These are phyloP conservation scores for Xerocomellus chrysenteron DNA, from an alignment of 768 basidiomycete genomes.

Conservation along the genomic window DNA sequence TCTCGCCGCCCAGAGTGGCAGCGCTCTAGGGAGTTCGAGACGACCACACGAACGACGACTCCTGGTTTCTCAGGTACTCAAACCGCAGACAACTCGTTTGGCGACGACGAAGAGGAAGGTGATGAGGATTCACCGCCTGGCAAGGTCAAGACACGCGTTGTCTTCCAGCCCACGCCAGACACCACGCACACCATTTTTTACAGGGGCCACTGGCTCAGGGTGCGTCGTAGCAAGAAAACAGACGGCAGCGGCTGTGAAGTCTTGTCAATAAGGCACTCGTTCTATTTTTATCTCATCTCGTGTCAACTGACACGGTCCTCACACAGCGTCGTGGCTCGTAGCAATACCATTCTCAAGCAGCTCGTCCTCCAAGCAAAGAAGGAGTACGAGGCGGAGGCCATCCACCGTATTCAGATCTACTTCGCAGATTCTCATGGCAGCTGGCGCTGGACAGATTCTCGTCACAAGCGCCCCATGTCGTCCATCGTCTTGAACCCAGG, in stretches of 20 bases:
- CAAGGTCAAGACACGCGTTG: constrained; percentile 74
- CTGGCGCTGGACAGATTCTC: constrained; percentile 86
- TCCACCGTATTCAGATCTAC: constrained; percentile 86
- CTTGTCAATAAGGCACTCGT: constrained; percentile 65
- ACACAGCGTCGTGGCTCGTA: constrained; percentile 80
- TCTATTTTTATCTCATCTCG: constrained; percentile 15
- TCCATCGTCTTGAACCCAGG: constrained; percentile 87
- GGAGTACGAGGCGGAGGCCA: constrained; percentile 83
- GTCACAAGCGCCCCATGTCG: constrained; percentile 85
- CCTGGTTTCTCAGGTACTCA: constrained; percentile 52
- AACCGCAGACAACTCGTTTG: constrained; percentile 54
- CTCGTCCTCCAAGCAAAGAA: constrained; percentile 88
- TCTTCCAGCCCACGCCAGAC: constrained; percentile 86
- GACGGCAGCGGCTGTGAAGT: constrained; percentile 72
- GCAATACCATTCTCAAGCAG: constrained; percentile 81
- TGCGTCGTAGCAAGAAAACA: constrained; percentile 65
- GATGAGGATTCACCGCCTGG: constrained; percentile 53
- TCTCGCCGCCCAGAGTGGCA: constrained; percentile 87
- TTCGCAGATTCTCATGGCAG: constrained; percentile 86
- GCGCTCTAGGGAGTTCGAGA: constrained; percentile 85
- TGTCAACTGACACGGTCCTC: constrained; percentile 13
- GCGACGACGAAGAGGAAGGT: constrained; percentile 43
- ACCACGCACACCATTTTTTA: constrained; percentile 90
- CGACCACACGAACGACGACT: constrained; percentile 72
- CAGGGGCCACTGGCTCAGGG: constrained; percentile 79